phyloP scores from a whole-genome alignment of 306 rosid genomes.

The Echinosophora koreensis region DNA sequence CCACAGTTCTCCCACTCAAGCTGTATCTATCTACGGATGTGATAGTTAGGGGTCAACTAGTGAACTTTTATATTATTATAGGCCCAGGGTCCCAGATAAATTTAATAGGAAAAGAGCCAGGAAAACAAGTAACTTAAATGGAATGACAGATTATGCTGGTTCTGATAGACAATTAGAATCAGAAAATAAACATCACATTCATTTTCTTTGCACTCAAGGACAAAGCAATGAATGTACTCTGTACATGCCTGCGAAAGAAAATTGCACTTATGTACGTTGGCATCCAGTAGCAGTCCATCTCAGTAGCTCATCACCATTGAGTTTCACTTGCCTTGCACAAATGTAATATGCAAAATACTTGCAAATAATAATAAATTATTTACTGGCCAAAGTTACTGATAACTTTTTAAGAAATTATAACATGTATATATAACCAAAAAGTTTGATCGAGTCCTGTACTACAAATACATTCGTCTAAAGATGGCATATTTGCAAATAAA shows the following conservation, averaged over 20 bases:
- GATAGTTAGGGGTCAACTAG: not conserved
- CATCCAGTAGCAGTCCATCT: conserved; percentile 10
- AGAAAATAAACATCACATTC: conserved; percentile 12
- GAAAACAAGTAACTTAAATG: not conserved
- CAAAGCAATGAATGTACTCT: not conserved
- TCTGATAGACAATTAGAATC: not conserved
- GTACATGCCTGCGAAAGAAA: conserved; percentile 4
- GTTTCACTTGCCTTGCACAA: conserved; percentile 14
- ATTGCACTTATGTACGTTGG: conserved; percentile 16
- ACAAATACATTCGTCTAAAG: conserved; percentile 22
- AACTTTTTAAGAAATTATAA: not conserved
- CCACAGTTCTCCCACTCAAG: conserved; percentile 21
- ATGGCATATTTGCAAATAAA: conserved; percentile 29
- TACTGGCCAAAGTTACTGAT: conserved; percentile 8
- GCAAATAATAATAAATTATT: conserved; percentile 6
- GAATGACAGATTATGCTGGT: not conserved
- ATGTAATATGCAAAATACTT: conserved; percentile 18
- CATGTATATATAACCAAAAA: conserved; percentile 18
- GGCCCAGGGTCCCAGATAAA: not conserved
- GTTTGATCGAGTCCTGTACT: conserved; percentile 1
- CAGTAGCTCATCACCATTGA: not conserved
- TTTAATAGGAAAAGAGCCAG: conserved; percentile 6
- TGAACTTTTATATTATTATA: not conserved
- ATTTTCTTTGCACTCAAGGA: conserved; percentile 12
- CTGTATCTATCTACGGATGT: not conserved